A percentile compares a stretch with the other conserved stretches of the same genome.
phyloP scores from a whole-genome alignment of 345 rosid species.

The Moricandia moricandioides region DNA sequence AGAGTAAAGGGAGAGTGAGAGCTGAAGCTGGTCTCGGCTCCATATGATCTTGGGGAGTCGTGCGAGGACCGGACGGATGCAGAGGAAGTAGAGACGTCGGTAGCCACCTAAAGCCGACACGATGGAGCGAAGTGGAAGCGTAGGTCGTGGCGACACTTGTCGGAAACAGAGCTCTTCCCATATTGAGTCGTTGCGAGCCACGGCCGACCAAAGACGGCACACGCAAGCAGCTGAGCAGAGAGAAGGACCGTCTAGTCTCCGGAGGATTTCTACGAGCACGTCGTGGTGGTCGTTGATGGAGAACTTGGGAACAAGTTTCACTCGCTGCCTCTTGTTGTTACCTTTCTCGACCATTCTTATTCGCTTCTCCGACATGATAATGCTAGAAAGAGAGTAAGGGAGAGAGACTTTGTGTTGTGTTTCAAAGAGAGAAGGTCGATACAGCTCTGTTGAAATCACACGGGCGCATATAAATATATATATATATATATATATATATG shows the following conservation, averaged over 20 bases:
- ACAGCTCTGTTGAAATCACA: conserved; percentile 39
- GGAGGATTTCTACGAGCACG: conserved; percentile 69
- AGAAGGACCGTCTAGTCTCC: conserved; percentile 79
- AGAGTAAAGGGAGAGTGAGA: conserved; percentile 80
- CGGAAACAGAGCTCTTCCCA: conserved; percentile 96
- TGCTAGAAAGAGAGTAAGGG: background rate
- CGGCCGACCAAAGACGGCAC: conserved; percentile 82
- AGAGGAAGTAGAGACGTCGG: conserved; percentile 78
- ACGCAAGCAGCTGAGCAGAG: conserved; percentile 83
- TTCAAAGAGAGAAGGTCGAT: conserved; percentile 19
- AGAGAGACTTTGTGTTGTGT: conserved; percentile 3
- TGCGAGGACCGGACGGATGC: conserved; percentile 62
- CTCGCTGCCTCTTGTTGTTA: conserved; percentile 36
- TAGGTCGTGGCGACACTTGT: conserved; percentile 59
- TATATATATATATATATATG: conserved; percentile 1
- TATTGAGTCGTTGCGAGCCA: conserved; percentile 64
- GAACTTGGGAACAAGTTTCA: conserved; percentile 31
- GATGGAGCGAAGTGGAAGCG: conserved; percentile 59
- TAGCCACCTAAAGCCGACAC: conserved; percentile 91
- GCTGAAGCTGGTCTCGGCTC: conserved; percentile 68
- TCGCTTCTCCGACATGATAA: conserved; percentile 37
- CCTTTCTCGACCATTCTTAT: conserved; percentile 9
- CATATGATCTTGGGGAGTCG: conserved; percentile 37
- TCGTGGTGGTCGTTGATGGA: conserved; percentile 80
- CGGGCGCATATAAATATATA: conserved; percentile 17